Conservation (phyloP, 148 eudicot species). For the Heliamphora exappendiculata region DNA sequence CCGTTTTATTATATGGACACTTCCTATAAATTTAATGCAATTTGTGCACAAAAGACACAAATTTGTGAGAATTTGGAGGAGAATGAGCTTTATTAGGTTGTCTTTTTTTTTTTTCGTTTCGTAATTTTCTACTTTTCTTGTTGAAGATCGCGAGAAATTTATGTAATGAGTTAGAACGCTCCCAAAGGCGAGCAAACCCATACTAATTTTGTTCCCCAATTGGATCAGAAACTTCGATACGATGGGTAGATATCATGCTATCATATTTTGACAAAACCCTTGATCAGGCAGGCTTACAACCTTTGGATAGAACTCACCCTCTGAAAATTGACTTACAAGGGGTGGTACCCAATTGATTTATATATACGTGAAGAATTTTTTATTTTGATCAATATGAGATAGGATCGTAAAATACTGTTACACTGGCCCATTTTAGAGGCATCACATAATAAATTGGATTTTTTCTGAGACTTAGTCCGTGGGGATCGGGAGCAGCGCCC, state of each 20-base stretch:
- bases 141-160: background rate
- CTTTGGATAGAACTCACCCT: too few relatives aligned
- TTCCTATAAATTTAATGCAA: background rate
- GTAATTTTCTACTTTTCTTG: background rate
- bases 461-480: too few relatives aligned
- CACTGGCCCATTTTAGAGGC: too few relatives aligned
- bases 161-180: background rate
- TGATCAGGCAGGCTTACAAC: background rate
- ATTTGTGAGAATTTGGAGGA: background rate
- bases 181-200: too few relatives aligned
- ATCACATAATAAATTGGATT: too few relatives aligned
- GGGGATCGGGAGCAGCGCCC: too few relatives aligned
- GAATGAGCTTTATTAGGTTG: background rate
- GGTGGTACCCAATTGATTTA: too few relatives aligned
- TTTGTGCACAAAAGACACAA: background rate
- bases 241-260: background rate
- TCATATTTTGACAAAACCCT: background rate
- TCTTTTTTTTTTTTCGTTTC: background rate
- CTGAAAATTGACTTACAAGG: too few relatives aligned
- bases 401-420: too few relatives aligned
- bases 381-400: too few relatives aligned
- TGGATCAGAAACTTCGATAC: background rate
- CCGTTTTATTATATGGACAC: background rate
- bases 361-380: too few relatives aligned
- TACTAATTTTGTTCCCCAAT: background rate